phyloP scores from a whole-genome alignment of 345 rosid genomes.

The Eucalyptus erythrocorys region DNA sequence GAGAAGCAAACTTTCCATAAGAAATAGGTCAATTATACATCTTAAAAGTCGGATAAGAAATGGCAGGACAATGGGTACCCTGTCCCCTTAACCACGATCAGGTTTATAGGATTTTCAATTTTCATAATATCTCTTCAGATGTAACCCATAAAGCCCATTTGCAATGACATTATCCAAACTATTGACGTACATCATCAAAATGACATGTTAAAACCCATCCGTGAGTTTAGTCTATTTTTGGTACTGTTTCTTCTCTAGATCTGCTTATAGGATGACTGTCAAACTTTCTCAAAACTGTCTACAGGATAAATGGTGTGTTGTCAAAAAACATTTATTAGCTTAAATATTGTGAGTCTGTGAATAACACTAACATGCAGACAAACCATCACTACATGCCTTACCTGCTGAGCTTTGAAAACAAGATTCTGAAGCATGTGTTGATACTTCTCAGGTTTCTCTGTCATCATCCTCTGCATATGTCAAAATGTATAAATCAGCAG shows the following conservation, averaged over 20 bases:
- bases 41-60: neutral
- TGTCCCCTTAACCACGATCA: neutral
- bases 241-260: neutral
- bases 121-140: neutral
- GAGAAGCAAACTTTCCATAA: neutral
- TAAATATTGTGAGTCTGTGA: neutral
- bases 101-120: neutral
- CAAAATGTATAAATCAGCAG: neutral
- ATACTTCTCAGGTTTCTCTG: slow-evolving; percentile 91
- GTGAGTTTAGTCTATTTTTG: neutral
- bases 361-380: neutral
- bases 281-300: neutral
- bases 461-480: slow-evolving; percentile 88
- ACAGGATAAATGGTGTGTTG: neutral
- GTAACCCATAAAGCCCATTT: neutral
- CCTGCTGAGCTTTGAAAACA: slow-evolving; percentile 96
- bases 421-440: slow-evolving; percentile 95
- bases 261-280: neutral
- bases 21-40: neutral
- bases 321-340: neutral
- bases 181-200: neutral
- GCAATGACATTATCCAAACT: neutral
- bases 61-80: neutral
- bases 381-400: neutral
- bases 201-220: neutral